Base-by-base conservation (phyloP, 169 alveolate genomes). In the Cryptosporidium ryanae region DNA sequence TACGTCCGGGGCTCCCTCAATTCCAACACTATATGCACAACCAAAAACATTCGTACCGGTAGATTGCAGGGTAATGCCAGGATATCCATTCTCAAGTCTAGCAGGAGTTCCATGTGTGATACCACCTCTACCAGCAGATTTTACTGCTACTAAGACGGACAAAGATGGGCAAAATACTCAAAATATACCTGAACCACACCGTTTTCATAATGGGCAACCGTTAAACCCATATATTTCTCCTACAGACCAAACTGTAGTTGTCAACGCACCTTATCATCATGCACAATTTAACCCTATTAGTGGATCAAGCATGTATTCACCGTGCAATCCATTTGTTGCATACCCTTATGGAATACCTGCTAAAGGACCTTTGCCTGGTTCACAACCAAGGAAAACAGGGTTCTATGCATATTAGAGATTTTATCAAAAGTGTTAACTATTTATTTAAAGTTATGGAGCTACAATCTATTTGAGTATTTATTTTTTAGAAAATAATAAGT, bases 101-200 rank as follows among this genome's bases (percentile, higher is more conserved):
- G 87, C 87, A 76, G 87, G 87, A 25, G 87, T 76, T 59, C 87
- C 87, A 54, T 76, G 87, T 44, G 87, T 76, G n/a, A 76, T 76
- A 27, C 87, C 87, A 61, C 87, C 87, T 4, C 71, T 76, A 13
- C 71, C 71, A 25, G 76, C 29, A 25, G 87, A 76, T 13, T 76
- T 76, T 57, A 63, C 43, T 55, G 15, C 49, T n/a, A 61, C 46
- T 18, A 68, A 52, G 1, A 0, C 49, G 25, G 83, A 68, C 15
- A 68, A 68, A 49, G 83, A 49, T 13, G 83, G 65, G 10, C 61
- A 76, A 43, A 76, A 76, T 38, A 76, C 71, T 23, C 76, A 76
- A 55, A 76, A 55, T 38, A 34, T 76, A 27, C 87, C 87, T 23
- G 76, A 76, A 23, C 87, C 87, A 6, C 87, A 76, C 59, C 87